Evolutionary conservation across 2,329 filamentous ascomycete species (phyloP), one percentile per base, ranked within the genome.

Genomic region (Thielaviopsis ethacetica): DNA sequence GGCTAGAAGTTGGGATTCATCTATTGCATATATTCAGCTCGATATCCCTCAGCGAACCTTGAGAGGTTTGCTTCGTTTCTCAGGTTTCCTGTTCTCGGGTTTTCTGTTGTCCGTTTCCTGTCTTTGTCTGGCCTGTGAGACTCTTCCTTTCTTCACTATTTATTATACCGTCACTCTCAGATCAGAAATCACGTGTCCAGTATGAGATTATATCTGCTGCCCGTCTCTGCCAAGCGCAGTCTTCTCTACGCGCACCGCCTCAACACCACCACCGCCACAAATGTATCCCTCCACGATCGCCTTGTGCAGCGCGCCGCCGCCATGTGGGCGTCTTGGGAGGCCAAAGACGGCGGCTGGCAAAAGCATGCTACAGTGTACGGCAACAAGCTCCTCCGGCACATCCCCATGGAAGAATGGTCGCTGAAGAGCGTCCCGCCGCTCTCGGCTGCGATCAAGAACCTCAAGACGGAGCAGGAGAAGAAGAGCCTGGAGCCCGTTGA

Each of bases 321-420:
- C 65, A 83, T 85, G 51, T 97, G 91, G 91, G 79, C 86, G 3
- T 74, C 76, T 61, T 97, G 91, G 91, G 93, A 97, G 71, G 83
- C 85, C 69, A 85, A 85, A 64, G 83, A 91, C 19, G 77, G 76
- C 52, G 87, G 88, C 58, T 97, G 93, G 93, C 89, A 96, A 75
- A 89, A 86, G 68, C 82, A 82, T 65, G 78, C 96, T 21, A 91
- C 93, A 57, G 77, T 80, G 61, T 94, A 91, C 70, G 93, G 93
- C 59, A 96, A 98, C 72, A 76, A 82, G 54, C 82, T 88, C 17
- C 81, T 98, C 62, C 84, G 88, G 65, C 82, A 88, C 63, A 95
- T 98, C 66, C 88, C 93, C 2, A 96, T 88, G 69, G 88, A 97
- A 72, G 93, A 98, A 84, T 98, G 93, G 93, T 90, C 88, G 0